A percentile compares a stretch with the other conserved stretches of the same genome.
phyloP scores from a whole-genome alignment of 331 rosid species.

The Arachis monticola region DNA sequence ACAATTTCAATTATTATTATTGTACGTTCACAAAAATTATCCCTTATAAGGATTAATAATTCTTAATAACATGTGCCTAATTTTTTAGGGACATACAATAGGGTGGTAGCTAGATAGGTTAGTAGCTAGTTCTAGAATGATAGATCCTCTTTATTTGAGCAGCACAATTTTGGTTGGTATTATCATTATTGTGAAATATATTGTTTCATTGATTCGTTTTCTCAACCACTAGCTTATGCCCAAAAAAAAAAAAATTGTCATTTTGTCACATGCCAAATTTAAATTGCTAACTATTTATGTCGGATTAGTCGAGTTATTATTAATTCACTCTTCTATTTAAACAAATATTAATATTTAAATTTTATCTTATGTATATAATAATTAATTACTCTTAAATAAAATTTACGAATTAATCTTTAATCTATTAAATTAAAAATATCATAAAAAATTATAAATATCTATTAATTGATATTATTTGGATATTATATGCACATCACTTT shows the following conservation, averaged over 20 bases:
- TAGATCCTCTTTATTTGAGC: background rate
- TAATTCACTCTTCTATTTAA: too few relatives aligned
- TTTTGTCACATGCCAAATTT: background rate
- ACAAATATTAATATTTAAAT: too few relatives aligned
- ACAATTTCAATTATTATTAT: too few relatives aligned
- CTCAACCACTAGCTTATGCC: background rate
- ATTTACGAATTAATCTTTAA: too few relatives aligned
- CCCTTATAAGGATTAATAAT: background rate
- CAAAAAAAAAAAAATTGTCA: background rate
- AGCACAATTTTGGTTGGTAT: background rate
- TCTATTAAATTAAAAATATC: too few relatives aligned
- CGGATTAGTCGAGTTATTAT: too few relatives aligned
- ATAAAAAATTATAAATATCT: background rate
- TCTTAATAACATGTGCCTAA: too few relatives aligned
- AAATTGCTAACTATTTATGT: background rate
- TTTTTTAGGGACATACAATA: background rate
- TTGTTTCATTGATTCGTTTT: background rate
- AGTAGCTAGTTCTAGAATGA: background rate
- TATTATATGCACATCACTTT: background rate
- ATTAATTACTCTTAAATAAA: too few relatives aligned
- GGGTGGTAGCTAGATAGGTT: background rate
- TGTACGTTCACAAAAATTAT: too few relatives aligned
- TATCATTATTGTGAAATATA: background rate
- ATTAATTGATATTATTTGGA: background rate
- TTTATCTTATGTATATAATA: too few relatives aligned